Percentiles rank a stretch among this genome's conserved stretches.
These are phyloP conservation scores for Eucalyptus rudis DNA, from an alignment of 345 rosid species.

Conservation along the genomic window DNA sequence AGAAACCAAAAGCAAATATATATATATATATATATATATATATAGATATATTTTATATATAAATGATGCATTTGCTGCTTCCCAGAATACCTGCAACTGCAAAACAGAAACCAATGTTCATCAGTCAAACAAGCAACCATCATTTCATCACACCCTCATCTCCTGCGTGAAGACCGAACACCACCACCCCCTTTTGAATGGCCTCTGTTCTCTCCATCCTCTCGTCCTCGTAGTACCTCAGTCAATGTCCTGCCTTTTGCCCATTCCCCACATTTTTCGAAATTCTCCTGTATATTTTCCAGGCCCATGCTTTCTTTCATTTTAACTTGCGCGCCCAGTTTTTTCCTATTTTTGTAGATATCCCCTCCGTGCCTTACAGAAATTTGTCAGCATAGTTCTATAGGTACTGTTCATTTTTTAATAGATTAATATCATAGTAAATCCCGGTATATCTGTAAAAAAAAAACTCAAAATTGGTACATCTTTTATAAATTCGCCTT, in stretches of 20 bases:
- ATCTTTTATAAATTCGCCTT: rapidly evolving
- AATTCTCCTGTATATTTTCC: background rate
- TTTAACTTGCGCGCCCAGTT: background rate
- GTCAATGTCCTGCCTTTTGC: background rate
- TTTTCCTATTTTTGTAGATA: background rate
- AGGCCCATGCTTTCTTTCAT: background rate
- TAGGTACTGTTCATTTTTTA: background rate
- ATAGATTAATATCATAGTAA: too few species aligned
- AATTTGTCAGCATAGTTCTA: background rate
- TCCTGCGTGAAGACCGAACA: background rate
- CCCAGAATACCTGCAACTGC: conserved; percentile 3
- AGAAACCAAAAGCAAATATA: background rate
- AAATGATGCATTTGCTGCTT: background rate
- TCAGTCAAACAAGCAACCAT: background rate
- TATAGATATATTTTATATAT: background rate
- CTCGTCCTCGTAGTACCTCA: background rate
- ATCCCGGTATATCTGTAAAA: too few species aligned
- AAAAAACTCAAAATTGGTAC: too few species aligned
- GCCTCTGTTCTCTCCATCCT: background rate
- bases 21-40: background rate
- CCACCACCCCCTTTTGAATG: background rate
- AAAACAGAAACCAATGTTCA: background rate
- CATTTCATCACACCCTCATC: background rate
- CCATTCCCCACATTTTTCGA: background rate
- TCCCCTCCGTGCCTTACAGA: background rate